Percentiles rank a stretch among this genome's conserved stretches.
phyloP scores from a whole-genome alignment of 2,329 filamentous ascomycete species.

The Huntiella decipiens region DNA sequence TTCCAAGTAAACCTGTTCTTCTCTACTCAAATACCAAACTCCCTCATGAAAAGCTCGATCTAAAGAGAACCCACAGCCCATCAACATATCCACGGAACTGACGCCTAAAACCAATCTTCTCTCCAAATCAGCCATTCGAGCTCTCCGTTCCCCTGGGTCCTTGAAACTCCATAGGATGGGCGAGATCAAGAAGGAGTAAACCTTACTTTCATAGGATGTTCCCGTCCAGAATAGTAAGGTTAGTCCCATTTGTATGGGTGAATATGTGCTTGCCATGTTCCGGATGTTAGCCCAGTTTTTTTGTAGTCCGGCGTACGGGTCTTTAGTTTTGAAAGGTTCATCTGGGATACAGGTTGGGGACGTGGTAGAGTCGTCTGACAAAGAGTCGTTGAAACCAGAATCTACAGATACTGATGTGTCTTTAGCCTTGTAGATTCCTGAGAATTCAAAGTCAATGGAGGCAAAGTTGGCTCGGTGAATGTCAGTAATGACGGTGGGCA shows the following conservation, averaged over 20 bases:
- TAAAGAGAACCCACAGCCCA: conserved; percentile 15
- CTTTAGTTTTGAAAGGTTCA: no score
- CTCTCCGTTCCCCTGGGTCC: background rate
- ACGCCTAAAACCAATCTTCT: conserved; percentile 15
- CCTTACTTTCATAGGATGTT: conserved; percentile 13
- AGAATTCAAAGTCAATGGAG: conserved; percentile 22
- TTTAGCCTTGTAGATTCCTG: conserved; percentile 15
- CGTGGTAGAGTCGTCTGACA: no score
- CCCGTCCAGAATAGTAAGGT: conserved; percentile 16
- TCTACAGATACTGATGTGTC: background rate
- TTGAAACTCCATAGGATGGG: conserved; percentile 14
- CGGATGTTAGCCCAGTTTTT: conserved; percentile 16
- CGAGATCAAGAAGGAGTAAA: conserved; percentile 18
- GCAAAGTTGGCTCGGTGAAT: conserved; percentile 18
- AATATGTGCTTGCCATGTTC: conserved; percentile 17
- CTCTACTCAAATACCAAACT: conserved; percentile 16
- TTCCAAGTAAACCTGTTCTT: background rate
- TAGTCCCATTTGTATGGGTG: conserved; percentile 20
- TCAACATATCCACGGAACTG: conserved; percentile 17
- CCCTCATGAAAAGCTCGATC: conserved; percentile 15
- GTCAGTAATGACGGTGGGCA: conserved; percentile 17
- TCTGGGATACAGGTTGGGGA: no score
- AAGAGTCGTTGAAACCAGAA: no score
- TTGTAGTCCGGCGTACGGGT: conserved; percentile 3
- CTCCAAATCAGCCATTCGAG: background rate